These are phyloP conservation scores for Astrocystis sublimbata DNA, from an alignment of 495 filamentous ascomycete genomes.

Conservation along the genomic window DNA sequence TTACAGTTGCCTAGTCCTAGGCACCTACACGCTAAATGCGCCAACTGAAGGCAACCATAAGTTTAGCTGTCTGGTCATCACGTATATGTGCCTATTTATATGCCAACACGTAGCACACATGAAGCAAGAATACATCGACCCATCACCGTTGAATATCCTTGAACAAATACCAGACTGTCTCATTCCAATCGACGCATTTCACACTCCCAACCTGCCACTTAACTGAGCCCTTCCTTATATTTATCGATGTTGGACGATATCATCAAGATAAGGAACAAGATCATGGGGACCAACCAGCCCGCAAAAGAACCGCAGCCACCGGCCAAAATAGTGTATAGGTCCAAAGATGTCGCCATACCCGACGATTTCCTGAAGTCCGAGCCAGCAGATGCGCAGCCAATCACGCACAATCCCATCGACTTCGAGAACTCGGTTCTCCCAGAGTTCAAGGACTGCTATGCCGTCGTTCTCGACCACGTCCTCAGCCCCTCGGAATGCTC, in stretches of 20 bases:
- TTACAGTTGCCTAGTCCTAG: too few species aligned
- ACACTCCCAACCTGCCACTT: neutral
- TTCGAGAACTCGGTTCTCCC: conserved; percentile 53
- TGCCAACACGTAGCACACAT: too few species aligned
- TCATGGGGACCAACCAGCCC: conserved; percentile 7
- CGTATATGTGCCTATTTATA: too few species aligned
- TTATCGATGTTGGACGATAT: neutral
- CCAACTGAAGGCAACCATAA: too few species aligned
- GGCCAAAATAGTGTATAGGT: conserved; percentile 28
- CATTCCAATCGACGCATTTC: neutral
- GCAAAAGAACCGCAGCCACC: neutral
- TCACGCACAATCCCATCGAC: conserved; percentile 48
- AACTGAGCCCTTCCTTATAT: neutral
- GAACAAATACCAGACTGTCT: too few species aligned
- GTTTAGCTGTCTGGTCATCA: too few species aligned
- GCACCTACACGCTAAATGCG: too few species aligned
- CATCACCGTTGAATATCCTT: too few species aligned
- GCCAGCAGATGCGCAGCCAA: conserved; percentile 34
- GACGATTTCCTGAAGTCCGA: conserved; percentile 33
- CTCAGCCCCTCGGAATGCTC: conserved; percentile 62
- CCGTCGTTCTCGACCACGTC: conserved; percentile 65
- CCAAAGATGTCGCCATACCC: conserved; percentile 36
- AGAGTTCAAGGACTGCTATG: conserved; percentile 57
- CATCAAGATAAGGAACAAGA: neutral
- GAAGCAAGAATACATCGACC: too few species aligned